Base-by-base conservation (phyloP, 2,329 filamentous ascomycete genomes). In the Hymenotorrendiella dingleyae region DNA sequence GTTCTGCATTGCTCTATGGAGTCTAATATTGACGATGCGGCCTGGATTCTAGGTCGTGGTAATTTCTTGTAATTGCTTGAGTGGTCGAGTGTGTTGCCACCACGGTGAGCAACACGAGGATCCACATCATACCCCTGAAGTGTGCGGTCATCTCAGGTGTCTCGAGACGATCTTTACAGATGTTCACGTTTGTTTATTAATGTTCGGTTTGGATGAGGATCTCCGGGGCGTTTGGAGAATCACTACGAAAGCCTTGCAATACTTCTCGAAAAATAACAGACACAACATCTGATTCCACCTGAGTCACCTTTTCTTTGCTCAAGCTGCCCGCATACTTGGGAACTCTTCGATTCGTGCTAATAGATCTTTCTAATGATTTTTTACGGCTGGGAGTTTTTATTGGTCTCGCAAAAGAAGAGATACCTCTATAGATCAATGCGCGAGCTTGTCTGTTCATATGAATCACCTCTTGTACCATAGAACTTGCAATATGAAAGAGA, bases 41-140 rank as follows among this genome's bases (percentile, higher is more conserved):
- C 57, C 53, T 60, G 52, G 60, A 60, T 59, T 59, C 57, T 58
- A 57, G 58, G 57, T 55, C 51, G 58, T 49, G 52, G 57, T 57
- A 60, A 58, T 62, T 67, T 67, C 62, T 67, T 69, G 65, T 69
- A 67, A 60, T 63, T 64, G 63, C 49, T 57, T 54, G 43, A 36
- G 58, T 65, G 64, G 59, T 64, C 56, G 61, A 54, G 62, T 46
- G 50, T 53, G 62, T 64, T 51, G 58, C 54, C 52, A 54, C 49
- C 54, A 52, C 40, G 19, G 21, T 34, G 41, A 52, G 37, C 22
- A 47, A 55, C 53, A 53, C 57, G 55, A 56, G 53, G 52, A 60
- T 59, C 52, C 51, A 55, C 59, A 60, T 59, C 65, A 63, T 59
- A 48, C 54, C 54, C 56, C 39, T 36, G 47, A 56, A 57, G 59